Evolutionary conservation across 768 basidiomycete genomes (phyloP), one percentile per base, ranked within the genome.

Genomic region (Mycena vulgaris): DNA sequence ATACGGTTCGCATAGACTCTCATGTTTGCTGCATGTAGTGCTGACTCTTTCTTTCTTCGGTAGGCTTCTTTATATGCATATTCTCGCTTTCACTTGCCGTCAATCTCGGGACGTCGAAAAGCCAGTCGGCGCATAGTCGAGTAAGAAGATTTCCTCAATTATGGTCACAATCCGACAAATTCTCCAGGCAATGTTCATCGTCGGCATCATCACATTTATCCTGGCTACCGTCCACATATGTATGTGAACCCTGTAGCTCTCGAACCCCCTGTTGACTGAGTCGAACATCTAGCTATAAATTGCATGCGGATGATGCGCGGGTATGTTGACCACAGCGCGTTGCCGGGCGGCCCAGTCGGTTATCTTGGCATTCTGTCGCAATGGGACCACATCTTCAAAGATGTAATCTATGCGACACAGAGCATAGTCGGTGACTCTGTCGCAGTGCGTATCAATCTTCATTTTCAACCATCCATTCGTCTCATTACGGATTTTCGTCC

Each of bases 351-450:
- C 33, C 70, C 70, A 23, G 66, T 71, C 27, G 59, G 56, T 16
- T 71, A 71, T 37, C 59, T 71, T n/a, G 66, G 57, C 35, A 56
- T 68, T 8, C 65, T 71, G 7, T 52, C 57, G 27, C 57, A 51
- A n/a, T 71, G 70, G 70, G 66, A 71, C 30, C 66, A 71, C 31
- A 59, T 71, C 25, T 45, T 71, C 17, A 71, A 62, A 8, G 55
- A 71, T 45, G 55, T 47, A 9, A 58, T 71, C 17, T 71, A 71
- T 19, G 66, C 66, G 6, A 68, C 66, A 9, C 58, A 68, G 42
- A 66, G 66, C 23, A 53, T 71, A 28, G 10, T 71, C 17, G 66
- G 66, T 9, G 66, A 71, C 39, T 40, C 42, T 2, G 66, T 66
- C n/a, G 66, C 60, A 17, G 70, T 71, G 51, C 28, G 71, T 27